Conservation (phyloP, 2,329 filamentous ascomycete genomes). For the Fusarium dimerum region DNA sequence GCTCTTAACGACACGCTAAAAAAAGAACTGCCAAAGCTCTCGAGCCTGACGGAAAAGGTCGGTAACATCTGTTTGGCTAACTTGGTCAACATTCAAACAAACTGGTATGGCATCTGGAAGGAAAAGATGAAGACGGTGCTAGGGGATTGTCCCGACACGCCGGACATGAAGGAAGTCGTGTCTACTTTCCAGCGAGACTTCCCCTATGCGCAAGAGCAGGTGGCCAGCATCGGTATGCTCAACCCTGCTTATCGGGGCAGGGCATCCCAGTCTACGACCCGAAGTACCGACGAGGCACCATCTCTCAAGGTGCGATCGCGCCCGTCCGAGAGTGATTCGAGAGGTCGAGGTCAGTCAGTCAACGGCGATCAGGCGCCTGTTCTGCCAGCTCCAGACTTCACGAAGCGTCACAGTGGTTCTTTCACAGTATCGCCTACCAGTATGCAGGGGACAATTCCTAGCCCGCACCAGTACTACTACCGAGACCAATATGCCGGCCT, state of each 20-base stretch:
- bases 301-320: conserved; percentile 51
- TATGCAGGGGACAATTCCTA: conserved; percentile 39
- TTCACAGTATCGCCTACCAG: conserved; percentile 61
- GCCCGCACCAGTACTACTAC: conserved; percentile 58
- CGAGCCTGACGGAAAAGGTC: conserved; percentile 76
- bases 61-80: conserved; percentile 81
- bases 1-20: conserved; percentile 92
- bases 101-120: conserved; percentile 82
- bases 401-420: conserved; percentile 65
- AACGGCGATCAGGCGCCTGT: conserved; percentile 64
- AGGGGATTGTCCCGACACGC: conserved; percentile 60
- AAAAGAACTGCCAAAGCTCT: conserved; percentile 85
- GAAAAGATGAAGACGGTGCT: conserved; percentile 79
- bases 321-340: conserved; percentile 50
- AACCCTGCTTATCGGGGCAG: conserved; percentile 69
- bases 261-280: conserved; percentile 60
- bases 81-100: conserved; percentile 80
- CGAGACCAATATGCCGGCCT: conserved; percentile 42
- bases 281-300: conserved; percentile 51
- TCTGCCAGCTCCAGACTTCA: conserved; percentile 66
- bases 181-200: conserved; percentile 79
- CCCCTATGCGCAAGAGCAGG: conserved; percentile 70
- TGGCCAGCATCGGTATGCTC: conserved; percentile 72
- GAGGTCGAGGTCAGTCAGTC: conserved; percentile 61
- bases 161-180: conserved; percentile 72